Evolutionary conservation across 371 early-diverging fungal species (phyloP).

Genomic region (Lichtheimia hyalospora): DNA sequence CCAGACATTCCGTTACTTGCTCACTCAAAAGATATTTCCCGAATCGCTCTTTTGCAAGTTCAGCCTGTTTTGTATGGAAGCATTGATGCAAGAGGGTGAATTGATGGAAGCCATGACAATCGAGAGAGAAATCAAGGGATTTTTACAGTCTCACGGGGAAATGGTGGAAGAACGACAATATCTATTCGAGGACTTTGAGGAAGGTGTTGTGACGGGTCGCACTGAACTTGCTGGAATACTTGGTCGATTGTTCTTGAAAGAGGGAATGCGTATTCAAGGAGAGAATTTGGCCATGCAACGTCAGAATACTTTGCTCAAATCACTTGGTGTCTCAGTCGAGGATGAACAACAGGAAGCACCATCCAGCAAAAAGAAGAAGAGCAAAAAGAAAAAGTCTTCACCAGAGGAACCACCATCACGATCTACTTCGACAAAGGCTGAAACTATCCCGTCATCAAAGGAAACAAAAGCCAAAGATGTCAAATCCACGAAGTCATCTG

Average conservation of each 20-base stretch:
- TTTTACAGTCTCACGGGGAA: slow-evolving; percentile 39
- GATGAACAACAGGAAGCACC: background rate
- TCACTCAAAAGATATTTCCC: slow-evolving; percentile 29
- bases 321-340: slow-evolving; percentile 32
- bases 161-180: slow-evolving; percentile 59
- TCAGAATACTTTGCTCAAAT: slow-evolving; percentile 60
- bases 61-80: slow-evolving; percentile 54
- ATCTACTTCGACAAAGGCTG: background rate
- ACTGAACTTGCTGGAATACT: slow-evolving; percentile 67
- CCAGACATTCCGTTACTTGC: slow-evolving; percentile 21
- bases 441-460: background rate
- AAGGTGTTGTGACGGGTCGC: slow-evolving; percentile 67
- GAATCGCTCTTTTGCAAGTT: slow-evolving; percentile 31
- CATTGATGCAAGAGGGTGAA: slow-evolving; percentile 71
- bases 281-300: slow-evolving; percentile 67
- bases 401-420: too few relatives aligned
- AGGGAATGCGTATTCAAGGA: slow-evolving; percentile 69
- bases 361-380: slow-evolving; percentile 25
- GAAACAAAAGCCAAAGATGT: background rate
- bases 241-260: slow-evolving; percentile 70
- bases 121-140: slow-evolving; percentile 42
- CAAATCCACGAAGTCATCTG: too few relatives aligned
- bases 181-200: slow-evolving; percentile 63
- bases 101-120: slow-evolving; percentile 53
- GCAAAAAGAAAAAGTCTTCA: slow-evolving; percentile 37